These are phyloP conservation scores for Vitis vinifera DNA, from an alignment of 164 flowering plant genomes.

Conservation along the genomic window ASM3070453v1 NC_081810.1:6139001-6139500, in stretches of 20 bases:
- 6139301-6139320: conserved; percentile 96
- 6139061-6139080: conserved; percentile 91
- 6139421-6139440: too few species aligned
- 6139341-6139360: neutral
- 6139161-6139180: neutral
- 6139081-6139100: conserved; percentile 90
- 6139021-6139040: neutral
- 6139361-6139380: neutral
- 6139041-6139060: conserved; percentile 69
- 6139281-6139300: conserved; percentile 98
- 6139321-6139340: conserved; percentile 58
- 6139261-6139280: conserved; percentile 95
- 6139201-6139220: conserved; percentile 2
- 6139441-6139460: too few species aligned
- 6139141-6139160: too few species aligned
- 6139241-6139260: conserved; percentile 76
- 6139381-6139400: neutral
- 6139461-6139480: too few species aligned
- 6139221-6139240: neutral
- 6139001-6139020: neutral
- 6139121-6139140: neutral
- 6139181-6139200: neutral
- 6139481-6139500: neutral
- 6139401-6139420: neutral
- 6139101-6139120: conserved; percentile 80